Evolutionary conservation across 768 basidiomycete species (phyloP).

Genomic region (Collybia sordida): DNA sequence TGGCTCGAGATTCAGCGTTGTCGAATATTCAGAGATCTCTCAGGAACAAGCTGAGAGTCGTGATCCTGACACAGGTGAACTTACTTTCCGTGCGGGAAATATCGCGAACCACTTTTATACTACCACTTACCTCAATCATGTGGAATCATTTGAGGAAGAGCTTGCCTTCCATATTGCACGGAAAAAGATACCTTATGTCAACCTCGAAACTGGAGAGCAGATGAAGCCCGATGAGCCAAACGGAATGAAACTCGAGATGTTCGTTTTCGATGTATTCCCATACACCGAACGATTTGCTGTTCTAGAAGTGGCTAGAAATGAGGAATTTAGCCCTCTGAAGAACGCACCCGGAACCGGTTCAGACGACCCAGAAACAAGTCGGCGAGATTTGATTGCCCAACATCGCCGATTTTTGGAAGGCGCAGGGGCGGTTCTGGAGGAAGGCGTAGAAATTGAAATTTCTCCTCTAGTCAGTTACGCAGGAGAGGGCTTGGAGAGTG

Average conservation of each 20-base stretch:
- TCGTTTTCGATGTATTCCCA: constrained; percentile 99
- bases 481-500: constrained; percentile 83
- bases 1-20: constrained; percentile 84
- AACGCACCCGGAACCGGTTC: constrained; percentile 92
- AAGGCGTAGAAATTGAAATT: constrained; percentile 85
- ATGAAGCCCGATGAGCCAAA: constrained; percentile 90
- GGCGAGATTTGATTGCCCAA: constrained; percentile 85
- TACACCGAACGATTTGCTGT: constrained; percentile 82
- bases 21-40: constrained; percentile 97
- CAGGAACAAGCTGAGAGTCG: constrained; percentile 82
- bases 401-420: constrained; percentile 80
- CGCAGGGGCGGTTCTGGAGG: constrained; percentile 72
- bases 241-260: constrained; percentile 98
- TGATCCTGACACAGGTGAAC: constrained; percentile 65
- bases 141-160: constrained; percentile 79
- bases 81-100: constrained; percentile 92
- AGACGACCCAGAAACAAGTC: constrained; percentile 89
- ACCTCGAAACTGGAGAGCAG: constrained; percentile 60
- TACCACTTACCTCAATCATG: constrained; percentile 72
- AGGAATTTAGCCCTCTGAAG: constrained; percentile 97
- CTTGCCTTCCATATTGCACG: constrained; percentile 98
- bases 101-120: constrained; percentile 99
- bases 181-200: constrained; percentile 92
- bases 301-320: constrained; percentile 81
- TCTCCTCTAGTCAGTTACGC: constrained; percentile 87